A percentile compares a stretch with the other conserved stretches of the same genome.
phyloP scores from a whole-genome alignment of 2,329 filamentous ascomycete genomes.

The Neoscytalidium dimidiatum region DNA sequence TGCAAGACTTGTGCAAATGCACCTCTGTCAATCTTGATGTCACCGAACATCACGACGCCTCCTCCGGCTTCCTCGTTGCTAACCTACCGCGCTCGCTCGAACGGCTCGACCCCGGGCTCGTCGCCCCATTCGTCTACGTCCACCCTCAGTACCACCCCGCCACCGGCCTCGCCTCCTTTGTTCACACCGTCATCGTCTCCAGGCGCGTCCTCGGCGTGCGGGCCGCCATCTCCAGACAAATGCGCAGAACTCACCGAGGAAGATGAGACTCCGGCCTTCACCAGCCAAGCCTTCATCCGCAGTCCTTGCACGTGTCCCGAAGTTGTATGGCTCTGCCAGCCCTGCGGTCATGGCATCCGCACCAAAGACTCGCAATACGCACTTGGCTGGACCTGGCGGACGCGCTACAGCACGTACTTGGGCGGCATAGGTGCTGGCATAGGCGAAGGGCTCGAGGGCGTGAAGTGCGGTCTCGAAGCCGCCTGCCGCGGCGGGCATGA shows the following conservation, averaged over 20 bases:
- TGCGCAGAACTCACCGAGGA: conserved; percentile 23
- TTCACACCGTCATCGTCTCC: conserved; percentile 10
- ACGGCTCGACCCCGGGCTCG: conserved; percentile 2
- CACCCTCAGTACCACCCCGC: conserved; percentile 26
- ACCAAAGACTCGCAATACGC: conserved; percentile 60
- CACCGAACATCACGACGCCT: conserved; percentile 23
- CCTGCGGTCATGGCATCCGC: conserved; percentile 74
- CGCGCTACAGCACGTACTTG: conserved; percentile 74
- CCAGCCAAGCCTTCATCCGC: conserved; percentile 52
- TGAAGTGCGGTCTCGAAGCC: conserved; percentile 80
- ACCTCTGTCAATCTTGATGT: conserved; percentile 61
- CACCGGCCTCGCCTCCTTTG: conserved; percentile 1
- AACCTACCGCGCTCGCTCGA: conserved; percentile 3
- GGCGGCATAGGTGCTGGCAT: conserved; percentile 84
- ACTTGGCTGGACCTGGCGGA: conserved; percentile 85
- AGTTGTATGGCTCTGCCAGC: conserved; percentile 81
- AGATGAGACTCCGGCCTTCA: conserved; percentile 36
- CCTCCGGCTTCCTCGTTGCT: conserved; percentile 26
- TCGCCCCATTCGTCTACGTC: conserved; percentile 26
- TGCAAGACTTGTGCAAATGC: conserved; percentile 74
- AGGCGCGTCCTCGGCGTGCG: background rate
- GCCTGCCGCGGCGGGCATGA: conserved; percentile 74
- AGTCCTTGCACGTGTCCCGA: conserved; percentile 61
- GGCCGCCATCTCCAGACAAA: conserved; percentile 8
- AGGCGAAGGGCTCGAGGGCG: conserved; percentile 83